These are phyloP conservation scores for Exophiala xenobiotica DNA, from an alignment of 2,329 filamentous ascomycete species.

Conservation along the genomic window DNA sequence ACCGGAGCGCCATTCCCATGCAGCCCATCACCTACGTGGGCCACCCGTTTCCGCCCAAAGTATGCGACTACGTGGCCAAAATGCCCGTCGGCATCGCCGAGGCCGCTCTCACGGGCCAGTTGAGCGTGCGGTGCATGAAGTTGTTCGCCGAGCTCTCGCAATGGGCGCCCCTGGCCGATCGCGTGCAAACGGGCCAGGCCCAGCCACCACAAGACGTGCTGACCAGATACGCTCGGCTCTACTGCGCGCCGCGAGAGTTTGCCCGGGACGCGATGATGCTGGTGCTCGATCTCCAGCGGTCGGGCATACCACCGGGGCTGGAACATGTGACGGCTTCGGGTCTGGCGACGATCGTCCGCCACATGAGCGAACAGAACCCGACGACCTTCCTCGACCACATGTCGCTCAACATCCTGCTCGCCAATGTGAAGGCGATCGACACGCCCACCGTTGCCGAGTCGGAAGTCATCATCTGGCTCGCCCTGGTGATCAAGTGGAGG, in stretches of 20 bases:
- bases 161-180: constrained; percentile 13
- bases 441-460: constrained; percentile 12
- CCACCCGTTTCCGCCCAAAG: constrained; percentile 21
- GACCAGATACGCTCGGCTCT: constrained; percentile 17
- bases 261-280: constrained; percentile 15
- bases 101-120: constrained; percentile 17
- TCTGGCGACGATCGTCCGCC: constrained; percentile 17
- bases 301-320: constrained; percentile 11
- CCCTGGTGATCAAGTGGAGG: constrained; percentile 19
- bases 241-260: constrained; percentile 21
- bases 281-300: constrained; percentile 15
- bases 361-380: constrained; percentile 22
- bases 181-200: background rate
- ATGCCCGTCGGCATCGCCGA: constrained; percentile 21
- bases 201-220: background rate
- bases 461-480: constrained; percentile 22
- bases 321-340: constrained; percentile 20
- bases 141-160: constrained; percentile 13
- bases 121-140: constrained; percentile 24
- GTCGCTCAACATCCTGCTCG: constrained; percentile 9
- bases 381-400: constrained; percentile 22
- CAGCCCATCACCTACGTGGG: constrained; percentile 13
- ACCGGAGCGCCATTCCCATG: constrained; percentile 11
- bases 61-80: constrained; percentile 13
- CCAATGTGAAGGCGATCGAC: constrained; percentile 18